Evolutionary conservation across 148 eudicot species (phyloP).

Genomic region (Rhododendron simsii): DNA sequence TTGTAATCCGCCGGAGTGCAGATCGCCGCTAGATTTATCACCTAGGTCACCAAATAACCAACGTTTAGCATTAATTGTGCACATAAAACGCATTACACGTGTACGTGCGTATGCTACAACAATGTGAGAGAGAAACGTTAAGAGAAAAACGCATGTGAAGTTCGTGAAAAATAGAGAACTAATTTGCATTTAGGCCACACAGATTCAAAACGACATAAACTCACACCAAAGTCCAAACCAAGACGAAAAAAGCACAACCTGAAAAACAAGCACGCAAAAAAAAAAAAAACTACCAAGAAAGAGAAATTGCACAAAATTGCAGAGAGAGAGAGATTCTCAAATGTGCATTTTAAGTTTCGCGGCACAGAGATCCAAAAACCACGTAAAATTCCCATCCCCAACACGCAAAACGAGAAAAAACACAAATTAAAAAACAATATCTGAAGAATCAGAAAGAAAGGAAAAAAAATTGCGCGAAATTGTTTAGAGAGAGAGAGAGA

Average conservation of each 20-base stretch:
- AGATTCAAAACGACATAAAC: background rate
- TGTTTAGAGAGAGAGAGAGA: background rate
- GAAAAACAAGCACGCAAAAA: no score
- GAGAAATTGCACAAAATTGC: background rate
- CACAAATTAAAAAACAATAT: background rate
- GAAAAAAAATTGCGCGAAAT: background rate
- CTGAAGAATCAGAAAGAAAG: background rate
- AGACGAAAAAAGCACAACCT: no score
- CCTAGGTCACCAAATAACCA: constrained; percentile 35
- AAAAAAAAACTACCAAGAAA: no score
- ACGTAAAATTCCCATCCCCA: background rate
- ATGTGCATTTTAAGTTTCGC: background rate
- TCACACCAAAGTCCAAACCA: background rate
- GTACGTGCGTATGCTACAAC: background rate
- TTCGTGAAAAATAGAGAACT: background rate
- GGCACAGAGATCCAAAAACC: background rate
- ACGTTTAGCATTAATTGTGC: constrained; percentile 11
- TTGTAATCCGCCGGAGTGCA: constrained; percentile 99
- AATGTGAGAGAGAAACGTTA: background rate
- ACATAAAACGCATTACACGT: background rate
- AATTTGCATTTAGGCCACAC: background rate
- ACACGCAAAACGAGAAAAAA: background rate
- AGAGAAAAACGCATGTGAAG: background rate
- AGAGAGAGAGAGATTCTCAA: background rate
- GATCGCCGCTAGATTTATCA: constrained; percentile 93